Percentiles rank a stretch among this genome's conserved stretches.
These are phyloP conservation scores for Syzygium aromaticum DNA, from an alignment of 345 rosid species.

Conservation along the genomic window DNA sequence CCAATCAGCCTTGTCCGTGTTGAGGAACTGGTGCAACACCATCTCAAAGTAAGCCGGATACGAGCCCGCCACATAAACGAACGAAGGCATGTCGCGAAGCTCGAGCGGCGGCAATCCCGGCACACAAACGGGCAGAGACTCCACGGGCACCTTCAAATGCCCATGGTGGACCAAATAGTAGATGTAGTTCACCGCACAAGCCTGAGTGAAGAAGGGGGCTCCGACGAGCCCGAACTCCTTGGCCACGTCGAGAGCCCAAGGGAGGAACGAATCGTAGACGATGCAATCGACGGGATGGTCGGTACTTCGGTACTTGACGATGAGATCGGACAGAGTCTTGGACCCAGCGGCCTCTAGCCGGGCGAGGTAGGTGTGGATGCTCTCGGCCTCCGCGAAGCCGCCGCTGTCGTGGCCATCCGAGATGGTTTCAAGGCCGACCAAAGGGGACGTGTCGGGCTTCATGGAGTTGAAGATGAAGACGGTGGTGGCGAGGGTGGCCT, in stretches of 20 bases:
- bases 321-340: constrained; percentile 31
- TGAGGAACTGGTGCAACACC: constrained; percentile 43
- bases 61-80: constrained; percentile 24
- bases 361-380: constrained; percentile 22
- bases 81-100: constrained; percentile 50
- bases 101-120: constrained; percentile 32
- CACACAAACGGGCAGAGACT: constrained; percentile 9
- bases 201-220: constrained; percentile 64
- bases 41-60: constrained; percentile 47
- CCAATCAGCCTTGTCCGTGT: constrained; percentile 31
- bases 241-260: constrained; percentile 65
- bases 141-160: constrained; percentile 28
- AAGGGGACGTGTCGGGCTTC: not conserved
- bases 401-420: constrained; percentile 34
- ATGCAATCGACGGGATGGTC: constrained; percentile 35
- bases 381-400: constrained; percentile 11
- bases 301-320: constrained; percentile 17
- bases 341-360: constrained; percentile 32
- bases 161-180: constrained; percentile 33
- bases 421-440: constrained; percentile 19
- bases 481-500: constrained; percentile 25
- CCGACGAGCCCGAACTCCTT: constrained; percentile 34
- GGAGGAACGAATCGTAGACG: constrained; percentile 51
- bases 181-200: constrained; percentile 49
- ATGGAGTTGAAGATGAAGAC: constrained; percentile 21